Evolutionary conservation across 2,329 filamentous ascomycete species (phyloP).

Genomic region (Tolypocladium sp.): DNA sequence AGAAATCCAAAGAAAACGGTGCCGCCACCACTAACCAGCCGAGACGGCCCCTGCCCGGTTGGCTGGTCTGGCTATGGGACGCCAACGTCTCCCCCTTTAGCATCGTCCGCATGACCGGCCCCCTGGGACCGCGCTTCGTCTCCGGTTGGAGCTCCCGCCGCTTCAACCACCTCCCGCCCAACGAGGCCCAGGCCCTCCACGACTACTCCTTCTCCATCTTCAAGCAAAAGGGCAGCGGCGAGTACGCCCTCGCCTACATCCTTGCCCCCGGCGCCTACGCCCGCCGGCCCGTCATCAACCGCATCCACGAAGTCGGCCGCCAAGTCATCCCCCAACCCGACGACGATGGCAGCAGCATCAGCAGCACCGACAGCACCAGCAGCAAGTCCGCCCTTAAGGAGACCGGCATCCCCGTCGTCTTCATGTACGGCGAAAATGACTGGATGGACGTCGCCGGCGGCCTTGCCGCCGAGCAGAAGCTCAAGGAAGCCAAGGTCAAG

Average conservation of each 20-base stretch:
- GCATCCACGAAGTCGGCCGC: slow-evolving; percentile 81
- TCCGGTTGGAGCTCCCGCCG: slow-evolving; percentile 91
- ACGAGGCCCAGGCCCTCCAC: slow-evolving; percentile 78
- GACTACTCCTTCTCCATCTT: slow-evolving; percentile 94
- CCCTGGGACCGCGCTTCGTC: slow-evolving; percentile 81
- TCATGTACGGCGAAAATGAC: slow-evolving; percentile 97
- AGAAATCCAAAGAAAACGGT: slow-evolving; percentile 22
- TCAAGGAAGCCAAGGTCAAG: slow-evolving; percentile 57
- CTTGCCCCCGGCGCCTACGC: slow-evolving; percentile 91
- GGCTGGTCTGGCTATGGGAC: slow-evolving; percentile 93
- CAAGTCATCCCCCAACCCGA: slow-evolving; percentile 38
- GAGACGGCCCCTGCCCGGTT: slow-evolving; percentile 61
- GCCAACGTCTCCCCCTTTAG: slow-evolving; percentile 94
- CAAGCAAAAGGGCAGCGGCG: slow-evolving; percentile 81
- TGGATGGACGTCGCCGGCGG: slow-evolving; percentile 97
- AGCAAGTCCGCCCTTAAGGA: slow-evolving; percentile 23
- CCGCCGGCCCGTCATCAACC: slow-evolving; percentile 74
- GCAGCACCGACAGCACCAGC: not conserved
- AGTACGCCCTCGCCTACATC: slow-evolving; percentile 88
- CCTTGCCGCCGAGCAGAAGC: slow-evolving; percentile 66
- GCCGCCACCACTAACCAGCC: slow-evolving; percentile 24
- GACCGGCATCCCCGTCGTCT: slow-evolving; percentile 70
- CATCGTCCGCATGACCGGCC: slow-evolving; percentile 78
- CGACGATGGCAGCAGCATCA: slow-evolving; percentile 7
- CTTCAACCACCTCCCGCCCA: slow-evolving; percentile 76